Conservation (phyloP, 176 grass and related monocot species). For the Metroxylon sagu region DNA sequence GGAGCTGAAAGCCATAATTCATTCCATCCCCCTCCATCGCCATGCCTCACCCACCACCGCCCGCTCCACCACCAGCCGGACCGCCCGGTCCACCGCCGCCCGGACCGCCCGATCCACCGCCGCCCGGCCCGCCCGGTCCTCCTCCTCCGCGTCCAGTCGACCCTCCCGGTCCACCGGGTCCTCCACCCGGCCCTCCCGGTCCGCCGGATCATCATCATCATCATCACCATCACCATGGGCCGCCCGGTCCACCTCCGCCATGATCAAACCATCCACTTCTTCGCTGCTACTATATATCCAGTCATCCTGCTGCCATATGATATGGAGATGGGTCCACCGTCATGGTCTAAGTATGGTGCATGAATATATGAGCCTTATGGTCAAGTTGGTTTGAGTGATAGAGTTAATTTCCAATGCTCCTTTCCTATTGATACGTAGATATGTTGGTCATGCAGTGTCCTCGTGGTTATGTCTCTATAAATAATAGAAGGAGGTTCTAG, state of each 20-base stretch:
- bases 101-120: neutral
- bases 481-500: no score
- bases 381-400: no score
- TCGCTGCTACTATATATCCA: no score
- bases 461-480: no score
- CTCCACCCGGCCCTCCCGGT: neutral
- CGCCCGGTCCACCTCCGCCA: neutral
- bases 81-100: neutral
- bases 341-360: no score
- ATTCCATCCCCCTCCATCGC: neutral
- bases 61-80: neutral
- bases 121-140: neutral
- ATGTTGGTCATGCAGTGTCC: no score
- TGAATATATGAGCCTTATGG: no score
- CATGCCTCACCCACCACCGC: neutral
- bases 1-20: neutral
- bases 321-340: no score
- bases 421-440: no score
- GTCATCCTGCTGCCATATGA: no score
- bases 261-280: neutral
- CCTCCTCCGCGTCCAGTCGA: neutral
- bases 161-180: neutral
- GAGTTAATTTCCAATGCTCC: no score
- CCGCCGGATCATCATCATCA: neutral
- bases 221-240: conserved; percentile 1